These are phyloP conservation scores for Trichoderma atroviride DNA, from an alignment of 2,329 filamentous ascomycete genomes.

Conservation along the genomic window DNA sequence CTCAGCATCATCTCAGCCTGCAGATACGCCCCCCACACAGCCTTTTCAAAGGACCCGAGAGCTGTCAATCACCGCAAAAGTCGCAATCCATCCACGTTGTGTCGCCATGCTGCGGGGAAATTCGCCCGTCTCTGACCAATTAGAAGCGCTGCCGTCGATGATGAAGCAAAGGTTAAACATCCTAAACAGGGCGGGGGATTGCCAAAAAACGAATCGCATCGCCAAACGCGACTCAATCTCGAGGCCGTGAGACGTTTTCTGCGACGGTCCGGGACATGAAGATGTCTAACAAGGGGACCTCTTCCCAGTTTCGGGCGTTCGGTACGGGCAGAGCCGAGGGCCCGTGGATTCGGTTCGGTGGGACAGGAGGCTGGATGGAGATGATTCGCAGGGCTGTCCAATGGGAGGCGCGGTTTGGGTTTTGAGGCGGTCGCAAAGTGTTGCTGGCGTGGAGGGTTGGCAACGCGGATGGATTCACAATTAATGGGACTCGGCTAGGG, in stretches of 20 bases:
- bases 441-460: background rate
- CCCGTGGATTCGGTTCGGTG: background rate
- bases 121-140: background rate
- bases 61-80: background rate
- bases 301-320: background rate
- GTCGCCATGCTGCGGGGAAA: slow-evolving; percentile 20
- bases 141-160: background rate
- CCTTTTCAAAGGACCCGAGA: background rate
- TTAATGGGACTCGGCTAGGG: background rate
- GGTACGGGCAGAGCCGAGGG: background rate
- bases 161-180: background rate
- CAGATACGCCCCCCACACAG: background rate
- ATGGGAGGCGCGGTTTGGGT: background rate
- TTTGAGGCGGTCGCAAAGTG: background rate
- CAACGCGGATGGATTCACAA: background rate
- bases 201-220: background rate
- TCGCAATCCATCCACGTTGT: slow-evolving; percentile 2
- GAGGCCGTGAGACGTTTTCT: background rate
- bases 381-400: background rate
- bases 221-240: background rate
- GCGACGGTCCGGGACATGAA: slow-evolving; percentile 16
- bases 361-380: background rate
- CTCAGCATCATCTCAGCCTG: slow-evolving; percentile 1
- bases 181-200: background rate
- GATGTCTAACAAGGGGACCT: background rate